Evolutionary conservation across 2,329 filamentous ascomycete genomes (phyloP).

Genomic region (Aureobasidium sp.): DNA sequence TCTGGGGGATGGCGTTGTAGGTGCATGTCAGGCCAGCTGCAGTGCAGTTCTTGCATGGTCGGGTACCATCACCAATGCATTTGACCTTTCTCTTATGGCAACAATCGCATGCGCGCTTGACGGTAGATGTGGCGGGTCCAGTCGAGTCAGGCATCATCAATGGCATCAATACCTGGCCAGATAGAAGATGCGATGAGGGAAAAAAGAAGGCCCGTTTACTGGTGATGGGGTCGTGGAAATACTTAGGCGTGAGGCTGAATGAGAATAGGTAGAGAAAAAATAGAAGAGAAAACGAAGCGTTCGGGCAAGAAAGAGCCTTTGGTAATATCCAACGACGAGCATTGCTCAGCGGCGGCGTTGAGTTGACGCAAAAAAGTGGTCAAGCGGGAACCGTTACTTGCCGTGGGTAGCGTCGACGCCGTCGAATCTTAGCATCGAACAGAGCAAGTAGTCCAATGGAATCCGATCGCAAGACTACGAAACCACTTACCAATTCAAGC

Average conservation of each 20-base stretch:
- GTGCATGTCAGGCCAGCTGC: constrained; percentile 56
- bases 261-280: constrained; percentile 2
- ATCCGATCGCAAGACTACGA: constrained; percentile 1
- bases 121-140: constrained; percentile 21
- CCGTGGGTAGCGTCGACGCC: constrained; percentile 15
- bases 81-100: constrained; percentile 45
- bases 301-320: constrained; percentile 6
- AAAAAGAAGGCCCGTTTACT: neutral
- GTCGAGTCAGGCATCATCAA: constrained; percentile 19
- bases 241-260: neutral
- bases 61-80: constrained; percentile 43
- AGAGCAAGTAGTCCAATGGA: neutral
- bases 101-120: constrained; percentile 21
- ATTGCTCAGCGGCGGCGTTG: constrained; percentile 7
- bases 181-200: neutral
- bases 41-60: constrained; percentile 55
- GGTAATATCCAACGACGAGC: constrained; percentile 15
- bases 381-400: constrained; percentile 14
- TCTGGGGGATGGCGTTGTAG: constrained; percentile 58
- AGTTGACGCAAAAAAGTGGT: constrained; percentile 11
- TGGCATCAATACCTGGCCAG: constrained; percentile 12
- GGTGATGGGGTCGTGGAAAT: neutral
- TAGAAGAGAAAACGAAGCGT: constrained; percentile 14
- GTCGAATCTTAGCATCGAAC: constrained; percentile 15
- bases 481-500: constrained; percentile 1